Evolutionary conservation across 75 land plant genomes (phyloP).

Genomic region (Sequoiadendron giganteum): DNA sequence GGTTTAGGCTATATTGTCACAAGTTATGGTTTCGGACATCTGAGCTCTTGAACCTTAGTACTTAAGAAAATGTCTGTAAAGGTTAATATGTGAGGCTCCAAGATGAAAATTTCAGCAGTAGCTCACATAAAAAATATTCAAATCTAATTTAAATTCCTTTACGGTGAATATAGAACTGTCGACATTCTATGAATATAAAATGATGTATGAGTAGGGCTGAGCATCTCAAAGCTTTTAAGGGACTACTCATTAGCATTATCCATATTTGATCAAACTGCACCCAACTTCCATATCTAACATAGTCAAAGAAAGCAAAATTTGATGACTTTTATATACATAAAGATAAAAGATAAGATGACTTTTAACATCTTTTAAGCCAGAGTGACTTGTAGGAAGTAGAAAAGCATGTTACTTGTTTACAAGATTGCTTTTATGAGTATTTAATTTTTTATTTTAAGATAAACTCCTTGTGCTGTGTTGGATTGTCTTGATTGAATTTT

Average conservation of each 20-base stretch:
- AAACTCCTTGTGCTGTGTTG: too few species aligned
- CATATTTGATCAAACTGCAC: too few species aligned
- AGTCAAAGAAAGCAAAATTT: neutral
- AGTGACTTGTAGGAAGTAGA: neutral
- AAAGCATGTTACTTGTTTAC: neutral
- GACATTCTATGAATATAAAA: neutral
- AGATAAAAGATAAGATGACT: too few species aligned
- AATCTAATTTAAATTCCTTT: neutral
- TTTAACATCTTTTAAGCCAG: neutral
- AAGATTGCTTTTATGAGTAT: too few species aligned
- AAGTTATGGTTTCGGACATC: neutral
- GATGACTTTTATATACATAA: neutral
- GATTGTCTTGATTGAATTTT: too few species aligned
- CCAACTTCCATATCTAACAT: neutral
- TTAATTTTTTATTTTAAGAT: too few species aligned
- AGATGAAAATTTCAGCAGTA: neutral
- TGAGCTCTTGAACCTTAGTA: neutral
- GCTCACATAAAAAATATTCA: neutral
- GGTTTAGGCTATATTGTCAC: neutral
- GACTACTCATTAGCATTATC: too few species aligned
- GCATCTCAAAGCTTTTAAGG: neutral
- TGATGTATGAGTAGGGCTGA: neutral
- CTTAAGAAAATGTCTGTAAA: neutral
- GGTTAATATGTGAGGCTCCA: too few species aligned
- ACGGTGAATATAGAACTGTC: neutral